These are phyloP conservation scores for Leccinum olivaceoglutinosum DNA, from an alignment of 1,284 basidiomycete species.

Conservation along the genomic window DNA sequence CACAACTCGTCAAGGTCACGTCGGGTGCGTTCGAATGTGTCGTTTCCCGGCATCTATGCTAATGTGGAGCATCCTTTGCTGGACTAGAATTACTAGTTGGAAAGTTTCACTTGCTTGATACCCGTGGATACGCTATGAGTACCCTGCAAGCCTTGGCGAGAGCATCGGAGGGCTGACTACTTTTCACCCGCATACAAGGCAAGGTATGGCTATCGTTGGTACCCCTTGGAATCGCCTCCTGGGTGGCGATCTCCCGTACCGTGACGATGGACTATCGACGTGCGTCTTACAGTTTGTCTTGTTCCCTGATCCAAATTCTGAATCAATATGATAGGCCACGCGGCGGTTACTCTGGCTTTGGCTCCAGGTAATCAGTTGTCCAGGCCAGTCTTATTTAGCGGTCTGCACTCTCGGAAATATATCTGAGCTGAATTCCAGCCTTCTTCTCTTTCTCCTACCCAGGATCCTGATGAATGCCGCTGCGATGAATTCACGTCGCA, in stretches of 20 bases:
- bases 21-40: constrained; percentile 43
- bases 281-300: constrained; percentile 26
- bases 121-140: constrained; percentile 52
- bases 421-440: constrained; percentile 4
- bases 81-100: constrained; percentile 73
- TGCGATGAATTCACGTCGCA: constrained; percentile 23
- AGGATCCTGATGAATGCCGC: constrained; percentile 22
- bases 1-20: constrained; percentile 63
- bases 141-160: background rate
- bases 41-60: background rate
- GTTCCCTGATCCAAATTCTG: background rate
- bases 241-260: constrained; percentile 63
- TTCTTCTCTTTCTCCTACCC: background rate
- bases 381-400: constrained; percentile 6
- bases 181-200: constrained; percentile 29
- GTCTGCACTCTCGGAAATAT: constrained; percentile 29
- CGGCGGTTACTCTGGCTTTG: constrained; percentile 34
- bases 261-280: constrained; percentile 58
- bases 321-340: constrained; percentile 36
- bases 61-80: constrained; percentile 41
- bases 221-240: constrained; percentile 56
- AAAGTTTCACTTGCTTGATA: constrained; percentile 70
- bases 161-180: too few species aligned
- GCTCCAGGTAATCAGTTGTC: background rate
- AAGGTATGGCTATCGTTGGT: constrained; percentile 65